Conservation (phyloP, 2,329 filamentous ascomycete genomes). For the Claviceps spartinae region DNA sequence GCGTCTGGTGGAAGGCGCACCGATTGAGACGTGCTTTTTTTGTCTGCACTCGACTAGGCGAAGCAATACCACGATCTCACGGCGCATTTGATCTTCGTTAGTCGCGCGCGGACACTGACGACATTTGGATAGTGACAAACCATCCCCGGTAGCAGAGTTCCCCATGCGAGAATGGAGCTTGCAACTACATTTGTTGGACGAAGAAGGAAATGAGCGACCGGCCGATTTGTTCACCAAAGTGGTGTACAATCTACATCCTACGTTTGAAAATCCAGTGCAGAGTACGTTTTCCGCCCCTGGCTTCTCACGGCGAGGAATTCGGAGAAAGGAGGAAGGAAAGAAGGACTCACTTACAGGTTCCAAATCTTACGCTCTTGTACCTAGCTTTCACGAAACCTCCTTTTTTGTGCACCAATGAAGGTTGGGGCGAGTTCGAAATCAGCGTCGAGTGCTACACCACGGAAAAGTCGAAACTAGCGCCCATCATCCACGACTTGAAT, state of each 20-base stretch:
- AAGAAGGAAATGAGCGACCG: conserved; percentile 70
- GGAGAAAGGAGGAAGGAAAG: neutral
- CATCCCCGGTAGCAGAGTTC: conserved; percentile 71
- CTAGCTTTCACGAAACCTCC: conserved; percentile 70
- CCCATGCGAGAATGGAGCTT: conserved; percentile 91
- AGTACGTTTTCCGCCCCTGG: conserved; percentile 39
- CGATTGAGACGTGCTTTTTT: neutral
- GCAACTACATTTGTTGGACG: conserved; percentile 70
- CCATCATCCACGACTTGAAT: conserved; percentile 78
- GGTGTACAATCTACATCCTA: conserved; percentile 84
- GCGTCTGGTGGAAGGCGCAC: neutral
- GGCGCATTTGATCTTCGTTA: neutral
- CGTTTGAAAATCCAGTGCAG: conserved; percentile 77
- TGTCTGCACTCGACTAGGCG: neutral
- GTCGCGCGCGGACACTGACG: conserved; percentile 3
- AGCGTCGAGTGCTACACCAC: conserved; percentile 67
- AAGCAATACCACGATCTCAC: neutral
- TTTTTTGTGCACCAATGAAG: conserved; percentile 83
- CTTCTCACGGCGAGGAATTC: neutral
- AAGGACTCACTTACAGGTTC: neutral
- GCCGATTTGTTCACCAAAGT: conserved; percentile 86
- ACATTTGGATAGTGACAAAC: conserved; percentile 48
- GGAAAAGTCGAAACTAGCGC: conserved; percentile 71
- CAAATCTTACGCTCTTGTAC: neutral
- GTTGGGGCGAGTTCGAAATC: conserved; percentile 99